A percentile compares a stretch with the other conserved stretches of the same genome.
Evolutionary conservation across 371 early-diverging fungal species (phyloP).

Genomic region (Mortierella sp.): DNA sequence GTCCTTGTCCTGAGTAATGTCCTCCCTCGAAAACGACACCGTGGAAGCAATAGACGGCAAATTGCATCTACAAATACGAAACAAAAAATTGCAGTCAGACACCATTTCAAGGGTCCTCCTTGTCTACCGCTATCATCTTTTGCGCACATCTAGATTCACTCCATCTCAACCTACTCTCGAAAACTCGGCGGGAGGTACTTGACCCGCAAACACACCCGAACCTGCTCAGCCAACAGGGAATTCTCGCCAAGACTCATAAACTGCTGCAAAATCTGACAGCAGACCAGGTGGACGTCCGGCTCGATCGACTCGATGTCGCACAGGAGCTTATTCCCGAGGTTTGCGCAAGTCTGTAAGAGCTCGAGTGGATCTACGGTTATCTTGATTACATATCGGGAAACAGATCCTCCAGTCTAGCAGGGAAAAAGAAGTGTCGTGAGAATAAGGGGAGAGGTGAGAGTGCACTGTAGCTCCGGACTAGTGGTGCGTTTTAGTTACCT

Average conservation of each 20-base stretch:
- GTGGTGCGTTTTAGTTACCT: constrained; percentile 14
- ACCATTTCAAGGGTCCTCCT: neutral
- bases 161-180: constrained; percentile 24
- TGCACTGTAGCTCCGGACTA: neutral
- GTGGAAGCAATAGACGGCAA: constrained; percentile 17
- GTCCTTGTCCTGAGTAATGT: constrained; percentile 8
- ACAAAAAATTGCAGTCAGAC: neutral
- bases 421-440: neutral
- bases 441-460: no score
- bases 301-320: constrained; percentile 16
- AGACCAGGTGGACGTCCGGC: constrained; percentile 22
- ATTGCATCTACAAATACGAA: constrained; percentile 19
- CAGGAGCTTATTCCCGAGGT: constrained; percentile 38
- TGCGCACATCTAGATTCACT: neutral
- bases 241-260: constrained; percentile 17
- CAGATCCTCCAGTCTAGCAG: constrained; percentile 22
- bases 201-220: constrained; percentile 22
- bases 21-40: constrained; percentile 23
- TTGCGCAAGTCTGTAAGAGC: constrained; percentile 28
- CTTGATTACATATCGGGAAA: constrained; percentile 24
- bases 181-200: constrained; percentile 28
- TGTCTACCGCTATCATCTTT: neutral
- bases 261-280: constrained; percentile 42
- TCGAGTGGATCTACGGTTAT: constrained; percentile 36
- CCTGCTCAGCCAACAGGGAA: constrained; percentile 30